Conservation (phyloP, 257 asterid genomes). For the Gentiana dahurica region DNA sequence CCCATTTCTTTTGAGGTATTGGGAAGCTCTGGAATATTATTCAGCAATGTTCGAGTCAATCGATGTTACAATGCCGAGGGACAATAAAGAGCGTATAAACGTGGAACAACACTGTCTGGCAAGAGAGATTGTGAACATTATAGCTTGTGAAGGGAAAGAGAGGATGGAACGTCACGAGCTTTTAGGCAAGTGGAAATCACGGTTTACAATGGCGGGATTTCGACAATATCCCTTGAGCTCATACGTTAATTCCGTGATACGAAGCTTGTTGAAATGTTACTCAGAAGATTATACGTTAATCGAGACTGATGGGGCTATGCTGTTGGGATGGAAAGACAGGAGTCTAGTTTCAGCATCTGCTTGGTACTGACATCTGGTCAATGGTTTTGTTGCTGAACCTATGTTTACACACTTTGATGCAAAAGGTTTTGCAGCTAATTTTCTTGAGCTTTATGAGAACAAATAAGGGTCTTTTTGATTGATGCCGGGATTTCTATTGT, state of each 20-base stretch:
- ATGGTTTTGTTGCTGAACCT: no score
- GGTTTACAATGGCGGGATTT: constrained; percentile 87
- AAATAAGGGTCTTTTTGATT: no score
- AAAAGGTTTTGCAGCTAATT: no score
- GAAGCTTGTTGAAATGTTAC: constrained; percentile 54
- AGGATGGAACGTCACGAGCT: constrained; percentile 90
- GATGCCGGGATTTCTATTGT: no score
- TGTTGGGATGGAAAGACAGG: constrained; percentile 85
- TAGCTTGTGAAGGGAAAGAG: constrained; percentile 90
- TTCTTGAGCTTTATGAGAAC: no score
- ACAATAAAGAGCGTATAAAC: constrained; percentile 64
- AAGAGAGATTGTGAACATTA: constrained; percentile 78
- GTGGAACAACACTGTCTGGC: constrained; percentile 93
- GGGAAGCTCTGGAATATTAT: constrained; percentile 68
- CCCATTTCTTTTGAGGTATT: constrained; percentile 58
- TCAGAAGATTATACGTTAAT: constrained; percentile 66
- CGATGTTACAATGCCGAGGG: constrained; percentile 67
- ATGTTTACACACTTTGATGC: no score
- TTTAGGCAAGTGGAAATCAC: constrained; percentile 74
- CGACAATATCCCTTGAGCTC: constrained; percentile 53
- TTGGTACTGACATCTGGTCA: constrained; percentile 34
- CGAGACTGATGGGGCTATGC: constrained; percentile 77
- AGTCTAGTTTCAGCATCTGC: constrained; percentile 83
- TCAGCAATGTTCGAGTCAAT: constrained; percentile 81
- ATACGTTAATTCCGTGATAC: constrained; percentile 71